Evolutionary conservation across 306 rosid genomes (phyloP).

Genomic region (Cicer pinnatifidum): DNA sequence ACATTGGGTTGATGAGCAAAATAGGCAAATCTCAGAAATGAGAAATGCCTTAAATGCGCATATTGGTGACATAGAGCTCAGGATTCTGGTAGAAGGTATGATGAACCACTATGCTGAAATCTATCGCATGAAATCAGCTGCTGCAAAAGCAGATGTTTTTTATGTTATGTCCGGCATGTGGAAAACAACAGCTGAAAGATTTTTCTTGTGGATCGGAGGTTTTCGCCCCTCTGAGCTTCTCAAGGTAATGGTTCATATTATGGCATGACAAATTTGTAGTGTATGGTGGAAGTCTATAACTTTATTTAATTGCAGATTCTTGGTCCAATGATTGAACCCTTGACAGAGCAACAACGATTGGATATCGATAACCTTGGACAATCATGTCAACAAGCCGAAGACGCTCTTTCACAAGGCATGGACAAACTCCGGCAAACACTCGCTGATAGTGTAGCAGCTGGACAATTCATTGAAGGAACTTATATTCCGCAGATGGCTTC

Average conservation of each 20-base stretch:
- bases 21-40: slow-evolving; percentile 67
- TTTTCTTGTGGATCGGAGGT: slow-evolving; percentile 98
- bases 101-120: slow-evolving; percentile 79
- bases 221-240: slow-evolving; percentile 96
- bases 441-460: slow-evolving; percentile 71
- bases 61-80: slow-evolving; percentile 77
- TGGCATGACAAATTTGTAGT: neutral
- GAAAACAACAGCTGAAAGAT: slow-evolving; percentile 88
- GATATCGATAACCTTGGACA: slow-evolving; percentile 71
- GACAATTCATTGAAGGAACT: slow-evolving; percentile 66
- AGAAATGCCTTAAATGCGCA: slow-evolving; percentile 69
- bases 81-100: slow-evolving; percentile 68
- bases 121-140: slow-evolving; percentile 79
- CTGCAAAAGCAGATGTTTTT: slow-evolving; percentile 89
- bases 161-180: slow-evolving; percentile 93
- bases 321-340: slow-evolving; percentile 68
- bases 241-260: slow-evolving; percentile 60
- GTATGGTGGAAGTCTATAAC: slow-evolving; percentile 12
- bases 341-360: slow-evolving; percentile 67
- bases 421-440: slow-evolving; percentile 79
- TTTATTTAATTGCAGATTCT: slow-evolving; percentile 69
- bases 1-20: slow-evolving; percentile 91
- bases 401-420: slow-evolving; percentile 94
- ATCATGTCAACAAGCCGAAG: slow-evolving; percentile 97
- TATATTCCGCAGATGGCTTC: slow-evolving; percentile 62